Conservation (phyloP, 2,329 filamentous ascomycete genomes). For the Xylariales sp. region DNA sequence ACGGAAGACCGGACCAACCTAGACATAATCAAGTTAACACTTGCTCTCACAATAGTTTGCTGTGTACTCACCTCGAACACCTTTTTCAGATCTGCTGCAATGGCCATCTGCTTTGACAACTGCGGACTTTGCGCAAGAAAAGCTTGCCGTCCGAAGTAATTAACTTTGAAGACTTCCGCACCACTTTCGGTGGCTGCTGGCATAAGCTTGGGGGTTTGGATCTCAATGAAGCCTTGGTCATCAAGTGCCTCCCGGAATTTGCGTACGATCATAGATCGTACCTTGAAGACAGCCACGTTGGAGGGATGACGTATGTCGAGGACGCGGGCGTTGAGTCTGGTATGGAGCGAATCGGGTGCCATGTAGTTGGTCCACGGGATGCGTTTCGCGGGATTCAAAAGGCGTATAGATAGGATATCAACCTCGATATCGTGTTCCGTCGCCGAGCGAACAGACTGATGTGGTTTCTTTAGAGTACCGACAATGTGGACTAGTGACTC, state of each 20-base stretch:
- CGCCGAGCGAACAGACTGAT: constrained; percentile 69
- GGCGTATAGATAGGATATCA: constrained; percentile 50
- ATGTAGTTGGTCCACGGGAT: constrained; percentile 50
- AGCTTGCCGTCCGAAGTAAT: constrained; percentile 83
- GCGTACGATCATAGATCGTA: constrained; percentile 25
- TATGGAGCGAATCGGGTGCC: constrained; percentile 60
- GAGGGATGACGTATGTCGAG: constrained; percentile 77
- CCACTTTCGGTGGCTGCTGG: constrained; percentile 87
- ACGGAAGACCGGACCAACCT: constrained; percentile 80
- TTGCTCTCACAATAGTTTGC: background rate
- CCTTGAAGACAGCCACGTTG: constrained; percentile 65
- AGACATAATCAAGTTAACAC: background rate
- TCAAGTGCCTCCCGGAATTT: constrained; percentile 72
- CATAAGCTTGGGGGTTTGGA: constrained; percentile 89
- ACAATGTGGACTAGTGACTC: constrained; percentile 75
- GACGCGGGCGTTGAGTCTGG: constrained; percentile 70
- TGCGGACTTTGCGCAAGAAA: constrained; percentile 92
- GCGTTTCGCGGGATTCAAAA: constrained; percentile 42
- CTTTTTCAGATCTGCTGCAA: constrained; percentile 81
- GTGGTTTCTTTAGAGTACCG: constrained; percentile 67
- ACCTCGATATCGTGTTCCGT: constrained; percentile 72
- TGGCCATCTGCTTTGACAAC: constrained; percentile 87
- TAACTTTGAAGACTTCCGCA: constrained; percentile 83
- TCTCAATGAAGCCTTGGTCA: constrained; percentile 77
- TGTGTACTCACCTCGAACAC: constrained; percentile 64